Evolutionary conservation across 179 eudicot genomes (phyloP).

Genomic region (Pouteria campechiana): DNA sequence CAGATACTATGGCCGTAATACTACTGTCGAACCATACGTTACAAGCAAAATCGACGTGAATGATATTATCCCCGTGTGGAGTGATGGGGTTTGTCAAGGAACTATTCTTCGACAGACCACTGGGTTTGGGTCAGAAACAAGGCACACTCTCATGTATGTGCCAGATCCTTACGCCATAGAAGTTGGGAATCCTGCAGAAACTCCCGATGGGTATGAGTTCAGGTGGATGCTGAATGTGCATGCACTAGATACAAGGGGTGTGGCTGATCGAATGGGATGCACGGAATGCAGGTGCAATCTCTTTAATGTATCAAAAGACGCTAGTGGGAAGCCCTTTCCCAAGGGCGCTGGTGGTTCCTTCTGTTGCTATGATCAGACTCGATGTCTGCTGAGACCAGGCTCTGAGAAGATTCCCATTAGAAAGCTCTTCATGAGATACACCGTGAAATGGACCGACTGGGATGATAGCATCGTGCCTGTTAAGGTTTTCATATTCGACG

Average conservation of each 20-base stretch:
- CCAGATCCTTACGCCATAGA: conserved; percentile 67
- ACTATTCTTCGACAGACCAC: conserved; percentile 35
- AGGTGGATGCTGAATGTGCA: conserved; percentile 59
- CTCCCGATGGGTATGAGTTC: conserved; percentile 55
- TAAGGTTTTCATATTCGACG: conserved; percentile 33
- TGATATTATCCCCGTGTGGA: conserved; percentile 14
- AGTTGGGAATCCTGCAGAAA: conserved; percentile 41
- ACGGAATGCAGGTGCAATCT: conserved; percentile 63
- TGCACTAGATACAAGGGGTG: conserved; percentile 54
- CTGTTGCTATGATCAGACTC: conserved; percentile 53
- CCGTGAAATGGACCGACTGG: conserved; percentile 51
- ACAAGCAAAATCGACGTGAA: conserved; percentile 2
- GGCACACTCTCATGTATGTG: conserved; percentile 37
- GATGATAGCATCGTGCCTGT: conserved; percentile 43
- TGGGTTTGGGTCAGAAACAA: conserved; percentile 62
- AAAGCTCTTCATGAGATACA: conserved; percentile 38
- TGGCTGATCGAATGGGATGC: conserved; percentile 45
- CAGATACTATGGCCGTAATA: conserved; percentile 32
- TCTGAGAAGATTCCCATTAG: conserved; percentile 19
- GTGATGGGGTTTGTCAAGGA: conserved; percentile 34
- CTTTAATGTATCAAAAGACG: conserved; percentile 43
- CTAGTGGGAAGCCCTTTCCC: conserved; percentile 21
- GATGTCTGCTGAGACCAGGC: conserved; percentile 36
- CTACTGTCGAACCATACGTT: conserved; percentile 10
- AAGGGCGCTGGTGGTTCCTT: conserved; percentile 50